Percentiles rank a stretch among this genome's conserved stretches.
phyloP scores from a whole-genome alignment of 805 yeast species.

The Yarrowia keelungensis region DNA sequence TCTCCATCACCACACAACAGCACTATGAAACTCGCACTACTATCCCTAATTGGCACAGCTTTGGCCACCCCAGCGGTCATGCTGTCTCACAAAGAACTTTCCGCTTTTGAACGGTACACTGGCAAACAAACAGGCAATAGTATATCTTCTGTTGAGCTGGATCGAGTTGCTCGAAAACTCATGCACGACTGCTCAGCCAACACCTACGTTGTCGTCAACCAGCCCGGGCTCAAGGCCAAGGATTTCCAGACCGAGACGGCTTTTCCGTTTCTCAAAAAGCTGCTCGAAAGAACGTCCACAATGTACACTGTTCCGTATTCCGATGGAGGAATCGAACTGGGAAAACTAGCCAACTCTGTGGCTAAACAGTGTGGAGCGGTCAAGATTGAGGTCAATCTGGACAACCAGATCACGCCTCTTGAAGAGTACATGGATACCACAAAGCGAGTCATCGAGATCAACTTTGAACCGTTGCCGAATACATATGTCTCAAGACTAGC shows the following conservation, averaged over 20 bases:
- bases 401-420: conserved; percentile 49
- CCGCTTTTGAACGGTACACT: conserved; percentile 13
- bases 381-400: conserved; percentile 51
- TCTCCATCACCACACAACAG: not conserved
- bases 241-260: conserved; percentile 53
- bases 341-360: conserved; percentile 54
- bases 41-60: conserved; percentile 12
- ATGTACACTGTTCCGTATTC: conserved; percentile 45
- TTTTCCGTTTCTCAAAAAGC: conserved; percentile 41
- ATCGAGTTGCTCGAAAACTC: conserved; percentile 44
- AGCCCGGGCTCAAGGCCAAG: conserved; percentile 60
- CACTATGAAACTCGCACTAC: conserved; percentile 15
- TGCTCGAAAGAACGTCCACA: conserved; percentile 42
- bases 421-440: conserved; percentile 37
- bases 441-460: conserved; percentile 27
- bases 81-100: conserved; percentile 15
- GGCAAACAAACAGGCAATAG: conserved; percentile 12
- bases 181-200: conserved; percentile 57
- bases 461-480: conserved; percentile 24
- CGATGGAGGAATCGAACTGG: conserved; percentile 51
- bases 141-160: conserved; percentile 30
- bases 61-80: conserved; percentile 33
- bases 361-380: conserved; percentile 60
- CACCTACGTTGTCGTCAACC: conserved; percentile 60
- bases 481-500: conserved; percentile 21